Evolutionary conservation across 176 grass and related monocot species (phyloP).

Genomic region (Themeda triandra): DNA sequence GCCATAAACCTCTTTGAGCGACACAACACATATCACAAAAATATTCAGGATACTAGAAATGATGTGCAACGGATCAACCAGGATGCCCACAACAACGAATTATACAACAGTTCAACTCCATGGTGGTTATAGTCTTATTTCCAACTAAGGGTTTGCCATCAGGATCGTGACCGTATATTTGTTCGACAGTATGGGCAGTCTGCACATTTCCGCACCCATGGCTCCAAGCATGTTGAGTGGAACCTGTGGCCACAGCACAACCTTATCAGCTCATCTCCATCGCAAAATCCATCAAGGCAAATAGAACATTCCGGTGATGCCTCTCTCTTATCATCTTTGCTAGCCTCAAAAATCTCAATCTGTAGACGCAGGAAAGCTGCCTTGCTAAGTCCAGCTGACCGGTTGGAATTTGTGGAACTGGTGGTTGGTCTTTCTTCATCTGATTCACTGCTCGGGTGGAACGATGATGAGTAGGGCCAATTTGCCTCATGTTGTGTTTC

Average conservation of each 20-base stretch:
- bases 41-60: not conserved
- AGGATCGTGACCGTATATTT: conserved; percentile 38
- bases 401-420: conserved; percentile 33
- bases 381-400: conserved; percentile 66
- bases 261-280: conserved; percentile 57
- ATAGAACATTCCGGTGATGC: conserved; percentile 73
- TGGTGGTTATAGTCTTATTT: conserved; percentile 21
- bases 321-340: conserved; percentile 44
- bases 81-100: not conserved
- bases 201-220: conserved; percentile 73
- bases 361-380: conserved; percentile 50
- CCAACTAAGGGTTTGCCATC: not conserved
- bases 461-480: conserved; percentile 26
- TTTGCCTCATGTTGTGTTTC: conserved; percentile 27
- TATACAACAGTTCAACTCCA: conserved; percentile 6
- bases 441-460: conserved; percentile 27
- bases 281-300: conserved; percentile 69
- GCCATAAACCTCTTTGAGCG: not conserved
- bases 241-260: conserved; percentile 76
- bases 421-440: conserved; percentile 39
- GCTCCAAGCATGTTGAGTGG: conserved; percentile 74
- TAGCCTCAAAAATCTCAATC: conserved; percentile 61
- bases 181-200: conserved; percentile 92
- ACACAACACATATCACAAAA: not conserved
- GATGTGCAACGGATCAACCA: not conserved